Evolutionary conservation across 345 rosid species (phyloP).

Genomic region (Adansonia digitata): DNA sequence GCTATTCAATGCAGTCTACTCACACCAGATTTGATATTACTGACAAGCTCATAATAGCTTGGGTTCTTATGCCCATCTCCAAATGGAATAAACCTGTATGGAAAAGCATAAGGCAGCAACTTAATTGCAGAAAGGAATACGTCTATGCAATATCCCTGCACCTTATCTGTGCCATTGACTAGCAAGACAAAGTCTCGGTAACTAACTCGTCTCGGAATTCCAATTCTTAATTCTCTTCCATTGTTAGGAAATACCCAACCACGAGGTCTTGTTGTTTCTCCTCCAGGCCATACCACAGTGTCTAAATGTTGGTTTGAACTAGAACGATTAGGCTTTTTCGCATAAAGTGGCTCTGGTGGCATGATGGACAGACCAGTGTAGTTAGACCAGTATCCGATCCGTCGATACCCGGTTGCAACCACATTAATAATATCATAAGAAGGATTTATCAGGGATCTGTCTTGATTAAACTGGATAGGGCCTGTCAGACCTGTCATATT

Average conservation of each 20-base stretch:
- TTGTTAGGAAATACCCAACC: slow-evolving; percentile 94
- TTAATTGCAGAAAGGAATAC: slow-evolving; percentile 72
- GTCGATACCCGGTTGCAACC: slow-evolving; percentile 36
- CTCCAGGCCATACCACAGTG: slow-evolving; percentile 88
- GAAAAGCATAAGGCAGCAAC: slow-evolving; percentile 67
- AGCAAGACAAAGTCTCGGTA: slow-evolving; percentile 48
- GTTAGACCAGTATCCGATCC: slow-evolving; percentile 90
- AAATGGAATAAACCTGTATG: slow-evolving; percentile 60
- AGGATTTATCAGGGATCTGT: slow-evolving; percentile 57
- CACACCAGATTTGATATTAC: slow-evolving; percentile 53
- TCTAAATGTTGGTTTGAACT: slow-evolving; percentile 61
- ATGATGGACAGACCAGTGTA: slow-evolving; percentile 69
- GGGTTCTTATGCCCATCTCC: slow-evolving; percentile 88
- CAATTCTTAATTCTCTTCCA: slow-evolving; percentile 67
- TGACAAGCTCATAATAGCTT: slow-evolving; percentile 55
- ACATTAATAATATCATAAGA: slow-evolving; percentile 64
- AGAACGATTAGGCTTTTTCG: slow-evolving; percentile 60
- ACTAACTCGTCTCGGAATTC: slow-evolving; percentile 70
- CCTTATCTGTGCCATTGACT: slow-evolving; percentile 43
- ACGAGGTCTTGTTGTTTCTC: slow-evolving; percentile 50
- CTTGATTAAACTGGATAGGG: slow-evolving; percentile 46
- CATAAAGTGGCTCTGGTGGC: slow-evolving; percentile 68
- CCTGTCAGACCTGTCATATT: slow-evolving; percentile 81
- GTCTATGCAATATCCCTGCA: slow-evolving; percentile 70
- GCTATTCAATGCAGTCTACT: slow-evolving; percentile 29